Percentiles rank a stretch among this genome's conserved stretches.
Conservation (phyloP, 257 asterid genomes). For the Echites panduratus region DNA sequence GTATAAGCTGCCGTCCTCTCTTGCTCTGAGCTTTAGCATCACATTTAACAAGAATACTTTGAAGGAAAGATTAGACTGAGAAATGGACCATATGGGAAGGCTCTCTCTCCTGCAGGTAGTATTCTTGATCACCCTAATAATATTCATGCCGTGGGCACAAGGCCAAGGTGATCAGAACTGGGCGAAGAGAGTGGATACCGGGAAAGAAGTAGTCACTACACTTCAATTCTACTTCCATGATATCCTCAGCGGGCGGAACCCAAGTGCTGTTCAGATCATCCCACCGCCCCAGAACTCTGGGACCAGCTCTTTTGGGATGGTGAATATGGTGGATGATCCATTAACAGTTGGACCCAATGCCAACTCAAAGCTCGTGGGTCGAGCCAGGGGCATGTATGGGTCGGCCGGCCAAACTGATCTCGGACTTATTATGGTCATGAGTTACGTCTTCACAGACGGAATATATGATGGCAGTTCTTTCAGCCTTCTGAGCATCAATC, state of each 20-base stretch:
- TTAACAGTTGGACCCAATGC: constrained; percentile 57
- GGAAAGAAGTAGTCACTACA: constrained; percentile 49
- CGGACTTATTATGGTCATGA: constrained; percentile 57
- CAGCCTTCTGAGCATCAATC: constrained; percentile 59
- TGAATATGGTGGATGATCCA: constrained; percentile 63
- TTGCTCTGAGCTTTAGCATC: neutral
- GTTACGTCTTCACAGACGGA: constrained; percentile 54
- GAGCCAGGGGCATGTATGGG: constrained; percentile 79
- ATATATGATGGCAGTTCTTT: constrained; percentile 65
- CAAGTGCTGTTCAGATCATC: constrained; percentile 48
- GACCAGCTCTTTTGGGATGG: constrained; percentile 35
- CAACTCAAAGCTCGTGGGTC: constrained; percentile 48
- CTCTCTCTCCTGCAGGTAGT: neutral
- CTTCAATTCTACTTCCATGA: constrained; percentile 79
- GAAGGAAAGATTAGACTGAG: neutral
- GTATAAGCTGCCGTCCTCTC: neutral
- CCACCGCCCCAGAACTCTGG: constrained; percentile 32
- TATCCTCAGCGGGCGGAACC: constrained; percentile 51
- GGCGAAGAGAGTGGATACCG: constrained; percentile 37
- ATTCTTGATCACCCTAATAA: neutral
- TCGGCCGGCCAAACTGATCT: constrained; percentile 52
- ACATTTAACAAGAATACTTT: neutral
- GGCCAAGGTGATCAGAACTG: constrained; percentile 13
- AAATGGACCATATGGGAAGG: constrained; percentile 9
- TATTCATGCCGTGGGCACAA: neutral